Evolutionary conservation across 2,329 filamentous ascomycete species (phyloP), one percentile per base, ranked within the genome.

Genomic region (Gremmenia infestans): DNA sequence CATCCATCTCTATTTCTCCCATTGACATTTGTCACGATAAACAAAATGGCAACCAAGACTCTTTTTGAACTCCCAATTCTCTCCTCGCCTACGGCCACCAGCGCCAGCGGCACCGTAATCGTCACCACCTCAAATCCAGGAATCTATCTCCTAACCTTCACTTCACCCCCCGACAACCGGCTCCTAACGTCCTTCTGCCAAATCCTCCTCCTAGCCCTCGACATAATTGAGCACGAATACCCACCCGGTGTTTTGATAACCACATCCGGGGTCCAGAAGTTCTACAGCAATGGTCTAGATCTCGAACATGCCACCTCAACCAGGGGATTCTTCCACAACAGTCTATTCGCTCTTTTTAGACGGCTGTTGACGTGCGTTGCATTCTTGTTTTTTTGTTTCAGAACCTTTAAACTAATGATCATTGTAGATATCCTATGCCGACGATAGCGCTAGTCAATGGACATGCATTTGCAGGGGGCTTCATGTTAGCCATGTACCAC

Each of bases 231-330:
- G 71, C 78, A 65, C 54, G 63, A 78, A 53, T 78, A 87, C 65
- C 77, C 81, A 0, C 80, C 81, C n/a, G 89, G 89, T 52, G 88
- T 92, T 5, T 78, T 94, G 14, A 76, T 92, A 56, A 93, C 89
- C 5, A 93, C 89, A 0, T 88, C 85, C 43, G 81, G 79, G 48
- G 87, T 92, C 56, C 70, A 76, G 51, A 94, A 94, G 68, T 93
- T 93, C 77, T 94, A 88, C 75, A 86, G 81, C 70, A 93, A 93
- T 72, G 89, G 89, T 0, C 79, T 94, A n/a, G 88, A 94, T 70
- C 80, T 92, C 14, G 78, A 83, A 40, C 81, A 88, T 68, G 86
- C 84, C n/a, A 67, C 77, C 36, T 71, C 73, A 32, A 82, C 81
- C 0, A 77, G 82, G 1, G 77, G 77, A 3, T 93, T 88, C 75